These are phyloP conservation scores for Candida glucosophila DNA, from an alignment of 1,139 yeast genomes.

Conservation along the genomic window DNA sequence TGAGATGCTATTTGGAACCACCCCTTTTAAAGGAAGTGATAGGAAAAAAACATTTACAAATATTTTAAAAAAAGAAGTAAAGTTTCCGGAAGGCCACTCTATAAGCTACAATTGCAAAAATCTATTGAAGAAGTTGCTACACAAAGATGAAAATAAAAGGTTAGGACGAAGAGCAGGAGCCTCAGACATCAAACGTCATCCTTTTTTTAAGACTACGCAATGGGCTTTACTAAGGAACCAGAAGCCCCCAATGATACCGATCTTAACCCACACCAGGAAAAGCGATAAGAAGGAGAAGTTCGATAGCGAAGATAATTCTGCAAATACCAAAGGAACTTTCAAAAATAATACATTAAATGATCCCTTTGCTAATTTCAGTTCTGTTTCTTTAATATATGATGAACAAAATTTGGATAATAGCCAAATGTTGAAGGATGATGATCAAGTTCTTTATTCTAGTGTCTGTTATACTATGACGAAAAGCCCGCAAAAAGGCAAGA, in stretches of 20 bases:
- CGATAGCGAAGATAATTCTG: constrained; percentile 5
- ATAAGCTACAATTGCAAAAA: constrained; percentile 71
- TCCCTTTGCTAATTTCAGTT: constrained; percentile 83
- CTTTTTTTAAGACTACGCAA: constrained; percentile 81
- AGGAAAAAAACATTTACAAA: constrained; percentile 86
- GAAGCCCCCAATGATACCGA: constrained; percentile 92
- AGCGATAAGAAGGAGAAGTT: constrained; percentile 13
- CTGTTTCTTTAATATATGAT: constrained; percentile 80
- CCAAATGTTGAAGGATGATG: no score
- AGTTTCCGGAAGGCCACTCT: constrained; percentile 50
- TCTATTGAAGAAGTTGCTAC: constrained; percentile 69
- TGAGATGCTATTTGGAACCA: constrained; percentile 92
- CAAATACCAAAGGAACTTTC: constrained; percentile 2
- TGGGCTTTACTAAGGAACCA: constrained; percentile 93
- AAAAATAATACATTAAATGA: constrained; percentile 23
- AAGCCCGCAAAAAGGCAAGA: no score
- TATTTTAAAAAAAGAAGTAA: constrained; percentile 74
- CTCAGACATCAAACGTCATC: constrained; percentile 82
- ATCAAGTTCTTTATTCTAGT: no score
- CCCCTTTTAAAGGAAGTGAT: constrained; percentile 90
- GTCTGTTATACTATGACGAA: constrained; percentile 60
- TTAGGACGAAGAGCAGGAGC: constrained; percentile 92
- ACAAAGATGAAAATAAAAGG: constrained; percentile 82
- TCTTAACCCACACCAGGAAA: constrained; percentile 50
- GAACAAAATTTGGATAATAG: constrained; percentile 27